Conservation (phyloP, 1,139 yeast species). For the Geotrichum europaeum region DNA sequence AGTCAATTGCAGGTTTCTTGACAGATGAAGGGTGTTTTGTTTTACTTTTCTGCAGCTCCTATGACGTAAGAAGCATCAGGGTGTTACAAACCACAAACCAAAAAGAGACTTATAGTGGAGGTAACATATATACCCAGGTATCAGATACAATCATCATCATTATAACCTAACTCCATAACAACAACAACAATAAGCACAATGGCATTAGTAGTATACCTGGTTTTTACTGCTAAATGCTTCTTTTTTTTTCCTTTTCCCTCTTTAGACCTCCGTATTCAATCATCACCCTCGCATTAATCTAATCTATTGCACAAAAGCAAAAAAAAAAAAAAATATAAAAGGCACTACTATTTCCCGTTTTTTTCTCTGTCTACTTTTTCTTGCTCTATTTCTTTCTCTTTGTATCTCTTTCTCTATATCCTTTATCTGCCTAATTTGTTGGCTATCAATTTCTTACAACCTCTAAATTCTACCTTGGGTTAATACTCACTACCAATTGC, state of each 20-base stretch:
- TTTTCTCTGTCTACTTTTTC: neutral
- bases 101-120: neutral
- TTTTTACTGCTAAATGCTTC: neutral
- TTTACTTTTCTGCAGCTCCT: neutral
- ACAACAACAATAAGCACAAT: neutral
- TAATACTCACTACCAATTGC: no score
- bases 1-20: neutral
- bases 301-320: neutral
- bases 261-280: neutral
- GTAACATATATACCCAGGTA: neutral
- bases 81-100: neutral
- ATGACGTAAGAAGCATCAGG: neutral
- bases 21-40: neutral
- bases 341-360: neutral
- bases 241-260: neutral
- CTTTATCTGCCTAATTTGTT: neutral
- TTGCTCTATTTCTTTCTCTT: neutral
- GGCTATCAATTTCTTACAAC: neutral
- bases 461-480: neutral
- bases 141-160: neutral
- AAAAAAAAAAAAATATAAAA: constrained; percentile 14
- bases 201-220: neutral
- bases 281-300: neutral
- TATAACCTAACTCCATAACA: neutral
- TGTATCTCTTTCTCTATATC: neutral